A percentile compares a stretch with the other conserved stretches of the same genome.
Evolutionary conservation across 805 yeast species (phyloP).

Genomic region (Kuraishia ogatae): DNA sequence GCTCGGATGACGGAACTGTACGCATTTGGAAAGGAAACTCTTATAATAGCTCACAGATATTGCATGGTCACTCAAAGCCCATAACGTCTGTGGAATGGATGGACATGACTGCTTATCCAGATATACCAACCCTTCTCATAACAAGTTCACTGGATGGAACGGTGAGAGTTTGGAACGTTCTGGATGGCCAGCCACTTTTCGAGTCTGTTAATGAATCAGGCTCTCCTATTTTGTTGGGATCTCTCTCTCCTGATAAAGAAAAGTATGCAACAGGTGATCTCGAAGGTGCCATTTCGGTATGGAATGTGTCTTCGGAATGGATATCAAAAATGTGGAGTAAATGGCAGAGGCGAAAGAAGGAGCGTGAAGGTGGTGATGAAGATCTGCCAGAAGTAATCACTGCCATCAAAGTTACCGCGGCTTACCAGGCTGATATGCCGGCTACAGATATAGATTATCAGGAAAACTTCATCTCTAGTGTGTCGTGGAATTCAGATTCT

Average conservation of each 20-base stretch:
- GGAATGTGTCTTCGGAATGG: constrained; percentile 26
- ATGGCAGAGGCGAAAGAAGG: neutral
- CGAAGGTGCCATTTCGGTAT: constrained; percentile 49
- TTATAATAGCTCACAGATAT: constrained; percentile 37
- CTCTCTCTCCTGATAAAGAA: constrained; percentile 38
- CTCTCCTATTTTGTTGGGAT: constrained; percentile 44
- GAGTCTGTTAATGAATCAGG: constrained; percentile 33
- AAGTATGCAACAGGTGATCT: constrained; percentile 58
- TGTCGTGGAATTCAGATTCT: constrained; percentile 1
- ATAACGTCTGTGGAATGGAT: constrained; percentile 53
- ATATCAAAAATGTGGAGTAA: neutral
- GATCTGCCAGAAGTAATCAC: neutral
- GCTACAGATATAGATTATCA: neutral
- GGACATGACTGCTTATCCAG: constrained; percentile 11
- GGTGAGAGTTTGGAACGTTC: constrained; percentile 58
- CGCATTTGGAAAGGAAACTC: constrained; percentile 70
- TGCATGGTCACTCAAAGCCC: constrained; percentile 50
- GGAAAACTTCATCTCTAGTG: neutral
- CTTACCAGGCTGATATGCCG: neutral
- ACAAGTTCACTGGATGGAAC: constrained; percentile 67
- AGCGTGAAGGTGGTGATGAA: neutral
- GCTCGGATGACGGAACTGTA: constrained; percentile 69
- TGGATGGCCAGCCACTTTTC: constrained; percentile 28
- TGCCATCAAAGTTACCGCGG: neutral
- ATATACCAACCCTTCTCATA: constrained; percentile 11